Base-by-base conservation (phyloP, 352 stramenopile species). In the Globisporangium iwayamae region DNA sequence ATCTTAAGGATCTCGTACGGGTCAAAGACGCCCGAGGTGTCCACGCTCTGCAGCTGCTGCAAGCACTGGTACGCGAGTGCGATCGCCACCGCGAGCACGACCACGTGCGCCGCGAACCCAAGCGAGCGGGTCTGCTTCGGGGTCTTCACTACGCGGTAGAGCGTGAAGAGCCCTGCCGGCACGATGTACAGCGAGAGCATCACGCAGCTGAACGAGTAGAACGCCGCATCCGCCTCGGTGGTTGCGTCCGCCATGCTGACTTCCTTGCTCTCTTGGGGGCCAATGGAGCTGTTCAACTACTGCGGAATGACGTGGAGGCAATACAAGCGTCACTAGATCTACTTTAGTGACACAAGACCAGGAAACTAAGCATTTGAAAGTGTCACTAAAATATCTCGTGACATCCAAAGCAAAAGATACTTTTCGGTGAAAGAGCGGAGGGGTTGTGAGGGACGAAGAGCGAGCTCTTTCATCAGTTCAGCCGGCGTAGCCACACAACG, bases 1-100 rank as follows among this genome's bases (percentile, higher is more conserved):
- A 96, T 75, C 60, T 81, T 66, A 45, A 96, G 69, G 63, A 94
- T 96, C 67, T 96, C 85, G 65, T 94, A 96, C 53, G 87, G 87
- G 51, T 96, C 87, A 60, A 96, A 94, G 39, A 90, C 67, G 60
- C 81, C 84, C 28, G 81, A 90, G 30, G 79, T 89, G 66, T 90
- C 83, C 10, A 91, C 79, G 69, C 75, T 79, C 73, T 90, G 79
- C 38, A 94, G 70, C 11, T 83, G 71, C 48, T 74, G 69, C 32
- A 94, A 65, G 41, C 74, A 89, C 59, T 73, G 78, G 66, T 69
- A 79, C 16, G 87, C 55, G 38, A 78, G 70, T 3, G 60, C 67
- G 38, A 74, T 56, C 3, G 78, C 79, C n/a, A 90, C 18, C 8
- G 76, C 73, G 60, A 95, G 64, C 9, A 83, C 59, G 25, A 74